These are phyloP conservation scores for Pleurotus cornucopiae DNA, from an alignment of 768 basidiomycete species.

Conservation along the genomic window DNA sequence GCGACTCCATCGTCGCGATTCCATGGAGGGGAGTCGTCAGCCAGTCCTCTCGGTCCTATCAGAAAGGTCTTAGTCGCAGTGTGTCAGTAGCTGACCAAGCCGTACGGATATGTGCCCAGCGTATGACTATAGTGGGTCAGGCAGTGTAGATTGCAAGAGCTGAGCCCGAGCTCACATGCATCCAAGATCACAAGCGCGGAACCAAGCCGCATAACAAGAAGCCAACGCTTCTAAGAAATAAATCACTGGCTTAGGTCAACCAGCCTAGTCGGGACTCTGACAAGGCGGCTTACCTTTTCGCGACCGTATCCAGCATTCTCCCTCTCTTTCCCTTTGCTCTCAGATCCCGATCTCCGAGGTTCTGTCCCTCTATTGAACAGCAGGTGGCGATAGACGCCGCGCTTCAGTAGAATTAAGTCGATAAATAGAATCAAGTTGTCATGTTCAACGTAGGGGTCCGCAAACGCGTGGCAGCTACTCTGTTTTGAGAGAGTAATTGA, in stretches of 20 bases:
- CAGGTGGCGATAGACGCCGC: conserved; percentile 77
- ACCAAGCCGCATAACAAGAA: conserved; percentile 57
- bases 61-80: neutral
- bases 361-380: conserved; percentile 75
- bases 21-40: conserved; percentile 41
- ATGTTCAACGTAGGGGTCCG: conserved; percentile 86
- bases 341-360: conserved; percentile 38
- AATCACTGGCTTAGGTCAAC: neutral
- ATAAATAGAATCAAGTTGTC: conserved; percentile 68
- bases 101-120: conserved; percentile 71
- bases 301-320: neutral
- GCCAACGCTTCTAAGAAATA: conserved; percentile 49
- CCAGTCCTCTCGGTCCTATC: conserved; percentile 35
- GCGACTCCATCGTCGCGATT: conserved; percentile 41
- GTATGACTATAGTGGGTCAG: conserved; percentile 50
- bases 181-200: conserved; percentile 57
- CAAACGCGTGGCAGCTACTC: conserved; percentile 62
- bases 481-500: conserved; percentile 18
- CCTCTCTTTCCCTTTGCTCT: neutral
- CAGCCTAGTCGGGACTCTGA: neutral
- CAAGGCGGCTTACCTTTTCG: conserved; percentile 21
- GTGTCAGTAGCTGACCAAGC: neutral
- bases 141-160: conserved; percentile 3
- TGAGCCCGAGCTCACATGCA: conserved; percentile 52
- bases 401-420: conserved; percentile 79